Evolutionary conservation across 2,329 filamentous ascomycete species (phyloP).

Genomic region (Apiospora sp.): DNA sequence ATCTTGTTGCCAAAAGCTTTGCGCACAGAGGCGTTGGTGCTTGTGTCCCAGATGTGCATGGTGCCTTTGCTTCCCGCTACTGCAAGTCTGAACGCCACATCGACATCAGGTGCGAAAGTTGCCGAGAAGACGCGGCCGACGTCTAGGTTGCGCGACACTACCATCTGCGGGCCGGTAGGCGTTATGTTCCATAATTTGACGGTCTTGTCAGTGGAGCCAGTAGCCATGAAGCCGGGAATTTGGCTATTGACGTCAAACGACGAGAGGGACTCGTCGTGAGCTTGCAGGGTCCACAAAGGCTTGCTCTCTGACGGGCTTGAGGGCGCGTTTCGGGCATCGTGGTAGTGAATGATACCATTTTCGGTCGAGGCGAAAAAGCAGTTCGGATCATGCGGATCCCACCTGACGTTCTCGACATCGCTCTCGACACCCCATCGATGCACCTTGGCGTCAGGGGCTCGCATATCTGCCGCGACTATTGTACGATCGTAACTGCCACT

Average conservation of each 20-base stretch:
- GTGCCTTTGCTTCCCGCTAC: slow-evolving; percentile 94
- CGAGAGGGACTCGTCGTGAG: slow-evolving; percentile 90
- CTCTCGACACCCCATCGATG: slow-evolving; percentile 93
- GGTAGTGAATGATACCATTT: slow-evolving; percentile 88
- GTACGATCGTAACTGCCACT: slow-evolving; percentile 96
- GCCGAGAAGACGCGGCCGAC: slow-evolving; percentile 95
- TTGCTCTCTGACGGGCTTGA: slow-evolving; percentile 78
- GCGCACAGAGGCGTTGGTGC: slow-evolving; percentile 88
- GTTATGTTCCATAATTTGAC: slow-evolving; percentile 97
- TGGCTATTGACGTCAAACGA: slow-evolving; percentile 90
- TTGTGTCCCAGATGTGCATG: slow-evolving; percentile 95
- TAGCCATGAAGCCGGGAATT: slow-evolving; percentile 92
- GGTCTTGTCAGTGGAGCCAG: slow-evolving; percentile 91
- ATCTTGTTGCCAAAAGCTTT: slow-evolving; percentile 81
- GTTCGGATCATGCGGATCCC: slow-evolving; percentile 93
- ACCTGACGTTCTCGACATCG: slow-evolving; percentile 90
- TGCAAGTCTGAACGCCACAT: slow-evolving; percentile 90
- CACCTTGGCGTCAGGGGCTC: slow-evolving; percentile 82
- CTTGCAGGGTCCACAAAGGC: slow-evolving; percentile 92
- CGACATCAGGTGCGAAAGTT: slow-evolving; percentile 85
- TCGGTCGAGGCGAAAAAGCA: slow-evolving; percentile 97
- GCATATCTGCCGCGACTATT: slow-evolving; percentile 94
- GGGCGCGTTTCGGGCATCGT: slow-evolving; percentile 82
- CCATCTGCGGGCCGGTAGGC: slow-evolving; percentile 82
- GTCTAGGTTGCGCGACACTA: slow-evolving; percentile 89